Base-by-base conservation (phyloP, 306 rosid genomes). In the Ammopiptanthus mongolicus region DNA sequence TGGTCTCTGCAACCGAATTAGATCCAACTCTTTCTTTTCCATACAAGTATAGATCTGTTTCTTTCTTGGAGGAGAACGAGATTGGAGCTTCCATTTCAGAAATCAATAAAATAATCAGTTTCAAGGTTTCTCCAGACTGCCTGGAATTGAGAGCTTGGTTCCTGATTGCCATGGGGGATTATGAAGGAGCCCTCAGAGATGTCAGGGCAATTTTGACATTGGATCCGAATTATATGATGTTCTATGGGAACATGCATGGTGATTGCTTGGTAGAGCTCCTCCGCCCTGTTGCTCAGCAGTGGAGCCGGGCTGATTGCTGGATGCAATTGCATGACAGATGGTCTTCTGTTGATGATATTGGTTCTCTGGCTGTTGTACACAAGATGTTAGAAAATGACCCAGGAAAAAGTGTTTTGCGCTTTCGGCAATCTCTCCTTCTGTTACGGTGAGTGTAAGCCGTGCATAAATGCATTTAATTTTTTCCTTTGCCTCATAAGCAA, bases 81-180 rank as follows among this genome's bases (percentile, higher is more conserved):
- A 78, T 88, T 74, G 91, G 66, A 74, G 79, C 84, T 25, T 86
- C 93, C 48, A 84, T 90, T 52, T 69, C 86, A 11, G 98, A 93
- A 79, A 90, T 93, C 71, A 85, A 86, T 41, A 93, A 90, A 76
- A 84, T 93, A 37, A 84, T 93, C 17, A 81, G 91, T 58, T 93
- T 93, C 79, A 93, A 84, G 80, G 93, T 87, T 78, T 84, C 91
- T 33, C 89, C 98, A 13, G 96, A 90, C 39, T 90, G 96, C 81
- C 98, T 93, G 53, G 98, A 93, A 82, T 65, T 93, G 56, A 80
- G 98, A 69, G 90, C 98, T 74, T 90, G 96, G 98, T 90, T 93
- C 66, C 81, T 81, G 37, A 83, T 90, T 73, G 96, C 89, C 46
- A 65, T 74, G 47, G 92, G 84, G 75, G 95, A 93, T 76, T 93